Evolutionary conservation across 441 rosid genomes (phyloP), one percentile per base, ranked within the genome.

Genomic region (Bocquillonia castaneifolia): DNA sequence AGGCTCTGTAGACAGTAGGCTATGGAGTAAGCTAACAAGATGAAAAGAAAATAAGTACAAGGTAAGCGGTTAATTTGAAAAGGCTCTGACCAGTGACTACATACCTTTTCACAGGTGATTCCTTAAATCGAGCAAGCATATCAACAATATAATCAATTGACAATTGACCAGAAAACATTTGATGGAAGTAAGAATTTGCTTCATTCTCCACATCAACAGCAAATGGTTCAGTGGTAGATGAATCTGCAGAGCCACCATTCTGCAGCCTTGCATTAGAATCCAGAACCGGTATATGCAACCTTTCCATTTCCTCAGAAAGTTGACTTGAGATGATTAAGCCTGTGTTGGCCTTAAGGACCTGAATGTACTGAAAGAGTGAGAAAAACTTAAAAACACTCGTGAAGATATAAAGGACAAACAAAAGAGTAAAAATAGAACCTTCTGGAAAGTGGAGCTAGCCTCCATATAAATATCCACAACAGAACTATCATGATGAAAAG

Each of bases 161-260:
- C 84, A 95, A 75, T 79, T 83, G 91, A 70, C 89, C 87, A 73
- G 92, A 88, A 78, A 92, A 95, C 93, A 92, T 92, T 76, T 92
- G 88, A 73, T 89, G 99, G 79, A 95, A 95, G 72, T 90, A 92
- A 71, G 97, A 85, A 75, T 95, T 95, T 61, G 98, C 99, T 81
- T 95, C 99, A 17, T 80, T 73, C 85, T 95, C 98, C 61, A 95
- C 82, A 69, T 91, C 99, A 60, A 82, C 92, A n/a, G 92, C 79
- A 78, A 81, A 87, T 57, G 86, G 91, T 62, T 85, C 95, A 76
- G 93, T 76, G 39, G 93, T 31, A 45, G 97, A 76, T 57, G 92
- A 79, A 70, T 89, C 92, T 40, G 88, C 75, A 58, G 90, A 68
- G 78, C 81, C 92, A 12, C 93, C 91, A 83, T 86, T 88, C 81